These are phyloP conservation scores for Phialocephala sp. DNA, from an alignment of 2,329 filamentous ascomycete species.

Conservation along the genomic window DNA sequence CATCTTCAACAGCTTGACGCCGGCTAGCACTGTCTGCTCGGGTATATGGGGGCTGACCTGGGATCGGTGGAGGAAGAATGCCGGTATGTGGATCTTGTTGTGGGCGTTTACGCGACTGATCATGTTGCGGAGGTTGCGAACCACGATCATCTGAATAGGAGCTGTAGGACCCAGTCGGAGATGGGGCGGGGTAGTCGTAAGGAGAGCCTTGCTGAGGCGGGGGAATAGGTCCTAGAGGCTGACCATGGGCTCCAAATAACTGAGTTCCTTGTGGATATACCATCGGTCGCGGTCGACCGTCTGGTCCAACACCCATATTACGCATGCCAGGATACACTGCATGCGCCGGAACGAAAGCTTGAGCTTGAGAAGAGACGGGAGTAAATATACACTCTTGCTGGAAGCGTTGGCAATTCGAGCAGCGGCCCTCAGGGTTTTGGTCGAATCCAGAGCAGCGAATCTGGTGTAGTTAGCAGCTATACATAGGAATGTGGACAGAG, in stretches of 20 bases:
- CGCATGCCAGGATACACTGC: slow-evolving; percentile 65
- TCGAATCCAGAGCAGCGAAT: slow-evolving; percentile 80
- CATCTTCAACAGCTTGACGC: slow-evolving; percentile 41
- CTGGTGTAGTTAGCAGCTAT: slow-evolving; percentile 48
- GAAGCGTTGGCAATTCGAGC: slow-evolving; percentile 75
- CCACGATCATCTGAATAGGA: slow-evolving; percentile 32
- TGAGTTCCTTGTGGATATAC: slow-evolving; percentile 39
- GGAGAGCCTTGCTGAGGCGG: slow-evolving; percentile 33
- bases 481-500: neutral
- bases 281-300: slow-evolving; percentile 42
- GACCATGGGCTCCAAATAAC: slow-evolving; percentile 48
- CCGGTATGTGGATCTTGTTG: slow-evolving; percentile 44
- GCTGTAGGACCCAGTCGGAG: slow-evolving; percentile 42
- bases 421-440: slow-evolving; percentile 72
- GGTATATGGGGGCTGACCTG: slow-evolving; percentile 39
- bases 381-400: slow-evolving; percentile 81
- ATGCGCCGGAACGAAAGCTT: slow-evolving; percentile 76
- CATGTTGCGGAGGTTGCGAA: slow-evolving; percentile 30
- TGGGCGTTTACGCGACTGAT: slow-evolving; percentile 41
- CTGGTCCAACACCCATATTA: slow-evolving; percentile 45
- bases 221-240: slow-evolving; percentile 43
- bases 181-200: slow-evolving; percentile 43
- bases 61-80: slow-evolving; percentile 45
- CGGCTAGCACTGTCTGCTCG: slow-evolving; percentile 36
- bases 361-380: slow-evolving; percentile 74